These are phyloP conservation scores for Camellia granthamiana DNA, from an alignment of 148 eudicot species.

Conservation along the genomic window DNA sequence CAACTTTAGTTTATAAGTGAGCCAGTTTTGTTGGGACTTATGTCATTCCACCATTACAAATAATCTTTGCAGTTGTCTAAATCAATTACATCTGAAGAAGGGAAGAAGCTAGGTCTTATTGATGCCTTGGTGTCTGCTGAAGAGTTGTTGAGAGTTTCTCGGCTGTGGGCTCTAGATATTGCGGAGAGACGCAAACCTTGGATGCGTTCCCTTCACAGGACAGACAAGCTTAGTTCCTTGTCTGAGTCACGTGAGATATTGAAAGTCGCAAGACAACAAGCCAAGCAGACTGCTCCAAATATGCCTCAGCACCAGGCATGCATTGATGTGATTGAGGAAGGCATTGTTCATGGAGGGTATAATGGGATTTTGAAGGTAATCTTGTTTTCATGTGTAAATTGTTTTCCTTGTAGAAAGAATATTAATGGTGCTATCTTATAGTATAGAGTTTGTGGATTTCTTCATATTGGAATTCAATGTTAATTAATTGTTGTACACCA, in stretches of 20 bases:
- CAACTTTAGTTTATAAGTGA: neutral
- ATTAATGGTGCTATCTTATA: neutral
- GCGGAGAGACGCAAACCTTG: slow-evolving; percentile 73
- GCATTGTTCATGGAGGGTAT: slow-evolving; percentile 84
- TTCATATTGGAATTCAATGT: neutral
- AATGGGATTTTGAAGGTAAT: slow-evolving; percentile 73
- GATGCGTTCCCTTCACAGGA: slow-evolving; percentile 74
- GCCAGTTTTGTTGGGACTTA: neutral
- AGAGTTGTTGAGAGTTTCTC: slow-evolving; percentile 66
- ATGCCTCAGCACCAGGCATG: slow-evolving; percentile 91
- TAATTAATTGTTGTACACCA: neutral
- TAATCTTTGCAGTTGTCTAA: slow-evolving; percentile 55
- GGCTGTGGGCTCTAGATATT: slow-evolving; percentile 84
- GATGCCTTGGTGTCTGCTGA: slow-evolving; percentile 72
- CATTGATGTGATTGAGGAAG: slow-evolving; percentile 85
- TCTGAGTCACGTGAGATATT: slow-evolving; percentile 59
- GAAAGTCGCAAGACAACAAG: slow-evolving; percentile 67
- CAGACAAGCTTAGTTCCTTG: slow-evolving; percentile 74
- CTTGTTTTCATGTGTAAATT: neutral
- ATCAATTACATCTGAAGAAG: slow-evolving; percentile 83
- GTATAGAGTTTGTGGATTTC: neutral
- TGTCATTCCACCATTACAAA: neutral
- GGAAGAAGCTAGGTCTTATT: slow-evolving; percentile 73
- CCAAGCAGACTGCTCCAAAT: slow-evolving; percentile 63
- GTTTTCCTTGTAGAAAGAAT: neutral